Evolutionary conservation across 140 eudicot species (phyloP).

Genomic region (Bidens hawaiensis): DNA sequence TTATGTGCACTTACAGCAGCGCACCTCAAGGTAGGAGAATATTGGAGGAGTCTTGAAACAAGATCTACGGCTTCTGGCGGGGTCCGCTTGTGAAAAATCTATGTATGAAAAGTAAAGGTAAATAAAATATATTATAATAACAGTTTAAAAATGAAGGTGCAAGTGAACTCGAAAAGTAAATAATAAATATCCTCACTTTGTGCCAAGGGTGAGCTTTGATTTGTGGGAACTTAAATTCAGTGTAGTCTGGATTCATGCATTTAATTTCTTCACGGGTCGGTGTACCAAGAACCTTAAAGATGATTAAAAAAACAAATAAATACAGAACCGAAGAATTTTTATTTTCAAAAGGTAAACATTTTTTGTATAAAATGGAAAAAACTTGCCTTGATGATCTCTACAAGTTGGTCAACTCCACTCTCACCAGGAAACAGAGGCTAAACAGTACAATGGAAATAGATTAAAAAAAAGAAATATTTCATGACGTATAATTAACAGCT

Average conservation of each 20-base stretch:
- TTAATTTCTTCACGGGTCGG: constrained; percentile 69
- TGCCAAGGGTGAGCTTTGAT: constrained; percentile 60
- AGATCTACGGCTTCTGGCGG: constrained; percentile 61
- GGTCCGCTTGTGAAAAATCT: constrained; percentile 60
- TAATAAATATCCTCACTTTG: constrained; percentile 38
- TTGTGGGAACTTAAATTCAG: constrained; percentile 56
- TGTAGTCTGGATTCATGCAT: constrained; percentile 67
- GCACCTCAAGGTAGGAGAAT: constrained; percentile 53
- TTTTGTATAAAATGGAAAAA: neutral
- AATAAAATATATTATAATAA: too few relatives aligned
- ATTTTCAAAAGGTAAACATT: neutral
- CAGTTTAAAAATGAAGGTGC: neutral
- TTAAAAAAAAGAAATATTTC: neutral
- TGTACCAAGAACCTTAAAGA: constrained; percentile 47
- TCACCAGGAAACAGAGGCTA: constrained; percentile 66
- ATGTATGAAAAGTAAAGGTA: neutral
- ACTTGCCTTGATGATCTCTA: constrained; percentile 59
- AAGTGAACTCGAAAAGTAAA: neutral
- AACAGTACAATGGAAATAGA: neutral
- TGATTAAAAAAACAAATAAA: neutral
- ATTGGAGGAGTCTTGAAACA: constrained; percentile 55
- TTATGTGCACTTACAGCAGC: constrained; percentile 47
- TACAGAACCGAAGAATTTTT: neutral
- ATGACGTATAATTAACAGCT: neutral
- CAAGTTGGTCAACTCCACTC: constrained; percentile 69